Evolutionary conservation across 257 asterid species (phyloP), one percentile per base, ranked within the genome.

Genomic region (Solanum tarijense): DNA sequence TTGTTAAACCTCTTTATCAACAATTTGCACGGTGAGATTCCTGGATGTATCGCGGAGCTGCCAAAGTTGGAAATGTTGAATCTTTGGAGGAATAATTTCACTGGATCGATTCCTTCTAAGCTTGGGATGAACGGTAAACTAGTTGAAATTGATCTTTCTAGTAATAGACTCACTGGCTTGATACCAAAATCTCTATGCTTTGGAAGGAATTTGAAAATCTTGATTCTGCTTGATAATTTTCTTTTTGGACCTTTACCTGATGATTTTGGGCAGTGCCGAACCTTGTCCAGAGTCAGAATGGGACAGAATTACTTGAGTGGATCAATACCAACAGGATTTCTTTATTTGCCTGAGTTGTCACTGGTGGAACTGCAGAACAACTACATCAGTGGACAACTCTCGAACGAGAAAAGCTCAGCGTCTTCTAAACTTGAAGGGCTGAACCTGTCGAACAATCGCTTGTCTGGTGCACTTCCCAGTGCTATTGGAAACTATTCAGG

Each of bases 291-390:
- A 75, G 92, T 91, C 20, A 90, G 93, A 46, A 13, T 91, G 84
- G 93, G 92, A n/a, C 93, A 91, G 88, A 91, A 91, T 48, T 90
- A 87, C 71, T 73, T 91, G 85, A 91, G 90, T 81, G 93, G 93
- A 31, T 41, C 90, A 20, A 86, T 91, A 27, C 93, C 93, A 31
- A 39, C 68, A 38, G 90, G 92, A 20, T 90, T 91, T 60, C 93
- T 91, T 43, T 91, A 90, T 88, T 86, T 91, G 89, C 91, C 93
- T 48, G 83, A 86, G 46, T 84, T 91, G 18, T 85, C 92, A 21
- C 89, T 91, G 36, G 23, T 91, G 78, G 93, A 91, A 48, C 73
- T 91, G 58, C 93, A 91, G 74, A 89, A 91, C 89, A 91, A 91
- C 87, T 75, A 90, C 52, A 85, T 90, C 29, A 89, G 85, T 18